Evolutionary conservation across 176 grass and related monocot genomes (phyloP), one percentile per base, ranked within the genome.

Genomic region (Poa pratensis): DNA sequence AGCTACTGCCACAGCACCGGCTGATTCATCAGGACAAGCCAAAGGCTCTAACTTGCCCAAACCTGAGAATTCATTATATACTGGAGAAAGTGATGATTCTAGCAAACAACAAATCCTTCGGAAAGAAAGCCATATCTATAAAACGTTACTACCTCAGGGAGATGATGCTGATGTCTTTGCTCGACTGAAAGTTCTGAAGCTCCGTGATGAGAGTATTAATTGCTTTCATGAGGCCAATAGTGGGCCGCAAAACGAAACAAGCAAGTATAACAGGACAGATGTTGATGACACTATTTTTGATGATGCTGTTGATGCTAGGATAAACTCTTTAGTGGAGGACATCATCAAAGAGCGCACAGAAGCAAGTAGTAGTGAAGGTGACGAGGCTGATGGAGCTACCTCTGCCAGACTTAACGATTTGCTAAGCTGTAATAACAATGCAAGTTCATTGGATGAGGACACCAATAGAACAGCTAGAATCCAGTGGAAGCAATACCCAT

Each of bases 101-200:
- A 81, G 78, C 37, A 69, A 60, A 88, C 72, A 83, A 84, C 49
- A 81, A 81, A 80, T 54, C 68, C 77, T 42, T 55, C 32, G 45
- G 49, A 59, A 88, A 67, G 72, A 88, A 58, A 69, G 3, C 63
- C 24, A 17, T 49, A 69, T 67, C 27, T 35, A 16, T 70, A 83
- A 23, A 1, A 73, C n/a, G 11, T 45, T 84, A 18, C 67, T 30
- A 46, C 55, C 75, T 84, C 39, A 66, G 57, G 75, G 45, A 80
- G 57, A 22, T 15, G 58, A 78, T 77, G 73, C 62, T 85, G 76
- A 43, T 88, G 82, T 91, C 42, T 80, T 88, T 57, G 39, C 86
- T 85, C 83, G 69, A 72, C 26, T 82, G 17, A 61, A 54, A 82
- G 60, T 82, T 73, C 40, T 88, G 52, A 91, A 85, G 74, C 57